These are phyloP conservation scores for Irpex sp. DNA, from an alignment of 1,284 basidiomycete species.

Conservation along the genomic window DNA sequence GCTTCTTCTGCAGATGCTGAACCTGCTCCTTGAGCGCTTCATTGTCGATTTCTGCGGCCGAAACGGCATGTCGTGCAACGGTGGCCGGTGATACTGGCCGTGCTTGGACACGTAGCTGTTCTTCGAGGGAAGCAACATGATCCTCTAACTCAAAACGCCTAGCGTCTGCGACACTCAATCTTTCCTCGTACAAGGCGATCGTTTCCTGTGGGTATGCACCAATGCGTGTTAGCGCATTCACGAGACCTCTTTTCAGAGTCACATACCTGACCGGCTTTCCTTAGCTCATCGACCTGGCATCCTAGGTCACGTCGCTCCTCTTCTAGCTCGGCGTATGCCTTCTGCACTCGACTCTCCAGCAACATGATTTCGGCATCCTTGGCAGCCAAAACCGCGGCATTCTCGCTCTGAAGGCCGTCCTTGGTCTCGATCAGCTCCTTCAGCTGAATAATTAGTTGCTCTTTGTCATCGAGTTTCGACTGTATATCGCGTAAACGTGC, in stretches of 20 bases:
- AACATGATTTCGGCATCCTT: slow-evolving; percentile 57
- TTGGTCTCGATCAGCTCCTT: slow-evolving; percentile 52
- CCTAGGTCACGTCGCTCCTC: slow-evolving; percentile 66
- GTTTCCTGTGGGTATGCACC: slow-evolving; percentile 59
- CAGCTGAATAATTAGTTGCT: slow-evolving; percentile 41
- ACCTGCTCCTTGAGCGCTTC: slow-evolving; percentile 88
- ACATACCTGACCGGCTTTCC: slow-evolving; percentile 77
- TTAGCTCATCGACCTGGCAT: slow-evolving; percentile 75
- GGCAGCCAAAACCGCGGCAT: slow-evolving; percentile 43
- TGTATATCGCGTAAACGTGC: slow-evolving; percentile 42
- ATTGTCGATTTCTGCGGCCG: slow-evolving; percentile 88
- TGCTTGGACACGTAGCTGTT: slow-evolving; percentile 40
- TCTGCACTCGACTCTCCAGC: slow-evolving; percentile 48
- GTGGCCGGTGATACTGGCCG: slow-evolving; percentile 36
- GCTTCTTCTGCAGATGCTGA: slow-evolving; percentile 78
- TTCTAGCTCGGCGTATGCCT: slow-evolving; percentile 49
- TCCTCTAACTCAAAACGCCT: slow-evolving; percentile 80
- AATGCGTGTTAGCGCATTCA: too few relatives aligned
- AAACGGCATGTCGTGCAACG: slow-evolving; percentile 39
- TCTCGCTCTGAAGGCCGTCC: slow-evolving; percentile 49
- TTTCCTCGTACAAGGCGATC: slow-evolving; percentile 89
- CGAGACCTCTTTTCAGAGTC: neutral
- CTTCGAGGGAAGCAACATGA: slow-evolving; percentile 61
- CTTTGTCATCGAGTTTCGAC: slow-evolving; percentile 45
- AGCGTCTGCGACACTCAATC: slow-evolving; percentile 66